These are phyloP conservation scores for Mimosa bimucronata DNA, from an alignment of 306 rosid species.

Conservation along the genomic window DNA sequence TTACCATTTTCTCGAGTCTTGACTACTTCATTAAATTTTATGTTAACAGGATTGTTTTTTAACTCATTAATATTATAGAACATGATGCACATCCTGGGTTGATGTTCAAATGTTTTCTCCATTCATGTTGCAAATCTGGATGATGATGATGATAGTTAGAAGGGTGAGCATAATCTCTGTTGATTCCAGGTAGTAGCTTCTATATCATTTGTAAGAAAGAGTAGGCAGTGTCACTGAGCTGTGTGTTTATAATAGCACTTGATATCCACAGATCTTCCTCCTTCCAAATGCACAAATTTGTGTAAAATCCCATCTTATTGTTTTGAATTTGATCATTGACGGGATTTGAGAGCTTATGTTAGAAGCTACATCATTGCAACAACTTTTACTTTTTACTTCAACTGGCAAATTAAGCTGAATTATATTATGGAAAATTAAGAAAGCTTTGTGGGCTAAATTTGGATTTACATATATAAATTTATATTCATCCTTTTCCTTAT, in stretches of 20 bases:
- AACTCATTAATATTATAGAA: constrained; percentile 13
- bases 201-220: constrained; percentile 1
- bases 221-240: not conserved
- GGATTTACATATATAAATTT: not conserved
- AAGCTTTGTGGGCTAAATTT: constrained; percentile 24
- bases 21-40: constrained; percentile 9
- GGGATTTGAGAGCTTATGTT: not conserved
- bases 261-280: not conserved
- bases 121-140: constrained; percentile 1
- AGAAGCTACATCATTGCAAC: not conserved
- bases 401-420: not conserved
- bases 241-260: not conserved
- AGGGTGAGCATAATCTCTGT: not conserved
- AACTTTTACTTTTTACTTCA: not conserved
- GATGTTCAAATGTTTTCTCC: constrained; percentile 10
- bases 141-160: no score
- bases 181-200: not conserved
- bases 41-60: constrained; percentile 26
- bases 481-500: constrained; percentile 13
- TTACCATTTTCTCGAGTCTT: constrained; percentile 18
- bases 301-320: not conserved
- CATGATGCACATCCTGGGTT: constrained; percentile 12
- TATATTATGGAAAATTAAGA: not conserved
- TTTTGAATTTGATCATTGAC: not conserved
- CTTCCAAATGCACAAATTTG: not conserved